phyloP scores from a whole-genome alignment of 768 basidiomycete species.

The Leccinum subgranulosum region DNA sequence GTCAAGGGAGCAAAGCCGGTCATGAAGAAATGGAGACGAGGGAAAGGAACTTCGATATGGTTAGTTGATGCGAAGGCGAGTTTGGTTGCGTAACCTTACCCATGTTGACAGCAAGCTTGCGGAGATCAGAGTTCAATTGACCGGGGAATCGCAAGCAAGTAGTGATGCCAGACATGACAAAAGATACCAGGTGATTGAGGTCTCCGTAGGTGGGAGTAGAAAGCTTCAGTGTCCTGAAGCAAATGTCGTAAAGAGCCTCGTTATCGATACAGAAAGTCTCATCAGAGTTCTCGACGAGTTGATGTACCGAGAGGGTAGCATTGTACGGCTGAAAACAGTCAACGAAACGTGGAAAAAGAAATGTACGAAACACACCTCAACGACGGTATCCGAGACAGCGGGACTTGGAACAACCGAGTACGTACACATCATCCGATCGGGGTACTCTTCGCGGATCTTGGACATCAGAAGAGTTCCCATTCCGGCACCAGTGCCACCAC shows the following conservation, averaged over 20 bases:
- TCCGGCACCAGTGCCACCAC: slow-evolving; percentile 99
- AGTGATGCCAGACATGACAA: slow-evolving; percentile 98
- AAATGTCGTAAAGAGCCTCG: slow-evolving; percentile 98
- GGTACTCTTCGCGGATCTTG: slow-evolving; percentile 98
- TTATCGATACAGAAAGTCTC: slow-evolving; percentile 99
- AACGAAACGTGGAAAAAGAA: background rate
- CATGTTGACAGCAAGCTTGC: slow-evolving; percentile 99
- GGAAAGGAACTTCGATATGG: slow-evolving; percentile 76
- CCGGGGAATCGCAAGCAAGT: slow-evolving; percentile 99
- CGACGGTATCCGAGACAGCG: slow-evolving; percentile 98
- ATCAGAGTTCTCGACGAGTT: slow-evolving; percentile 99
- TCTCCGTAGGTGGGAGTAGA: slow-evolving; percentile 95
- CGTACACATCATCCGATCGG: slow-evolving; percentile 99
- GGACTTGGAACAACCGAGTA: slow-evolving; percentile 98
- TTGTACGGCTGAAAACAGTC: slow-evolving; percentile 79
- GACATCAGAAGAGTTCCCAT: slow-evolving; percentile 99
- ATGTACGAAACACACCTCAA: slow-evolving; percentile 57
- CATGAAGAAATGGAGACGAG: slow-evolving; percentile 99
- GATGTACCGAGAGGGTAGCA: slow-evolving; percentile 96
- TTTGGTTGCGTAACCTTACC: slow-evolving; percentile 46
- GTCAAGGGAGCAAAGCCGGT: slow-evolving; percentile 94
- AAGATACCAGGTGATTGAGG: slow-evolving; percentile 95
- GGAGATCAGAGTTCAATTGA: slow-evolving; percentile 97
- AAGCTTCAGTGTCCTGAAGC: slow-evolving; percentile 97
- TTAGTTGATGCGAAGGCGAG: background rate